Evolutionary conservation across 768 basidiomycete species (phyloP), one percentile per base, ranked within the genome.

Genomic region (Coprinopsis sp.): DNA sequence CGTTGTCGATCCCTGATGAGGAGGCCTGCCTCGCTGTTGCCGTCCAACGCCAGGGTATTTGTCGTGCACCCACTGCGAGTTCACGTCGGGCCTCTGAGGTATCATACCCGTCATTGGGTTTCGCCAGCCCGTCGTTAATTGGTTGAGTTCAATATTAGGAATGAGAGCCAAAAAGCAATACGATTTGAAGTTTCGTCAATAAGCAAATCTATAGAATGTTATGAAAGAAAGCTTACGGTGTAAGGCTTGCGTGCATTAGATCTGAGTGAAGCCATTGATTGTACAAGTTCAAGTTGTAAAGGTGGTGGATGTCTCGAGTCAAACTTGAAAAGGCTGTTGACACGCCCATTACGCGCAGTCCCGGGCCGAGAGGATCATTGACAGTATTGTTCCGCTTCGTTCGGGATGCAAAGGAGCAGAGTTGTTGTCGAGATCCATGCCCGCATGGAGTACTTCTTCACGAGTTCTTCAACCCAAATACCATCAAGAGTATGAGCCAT

Each of bases 41-140:
- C 41, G 68, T 70, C 71, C 18, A 79, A 78, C 37, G 81, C 83
- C 63, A 4, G 44, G 37, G 29, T 37, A 51, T 28, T 75, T 82
- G 75, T 90, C 87, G 64, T 90, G 87, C 22, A 81, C 58, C 87
- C 87, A 89, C 59, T 76, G 74, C 47, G 79, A 82, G 33, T 87
- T 81, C 19, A 70, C 68, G 46, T 70, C 72, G 44, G 83, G 81
- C 54, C 84, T 81, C 84, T 85, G 55, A 40, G 33, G 3, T 8
- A 33, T 30, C 27, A 6, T 28, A 42, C 6, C 40, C 13, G 11
- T 21, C 21, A 4, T 21, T 42, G 34, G 6, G 21, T 8, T 7
- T 18, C 16, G 23, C 3, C 25, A 23, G 21, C 8, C 21, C 13
- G 27, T n/a, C 6, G 30, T 28, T 24, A 24, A 8, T 10, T 18